Evolutionary conservation across 78 protist genomes (phyloP).

Genomic region (Dictyostelium firmibasis): DNA sequence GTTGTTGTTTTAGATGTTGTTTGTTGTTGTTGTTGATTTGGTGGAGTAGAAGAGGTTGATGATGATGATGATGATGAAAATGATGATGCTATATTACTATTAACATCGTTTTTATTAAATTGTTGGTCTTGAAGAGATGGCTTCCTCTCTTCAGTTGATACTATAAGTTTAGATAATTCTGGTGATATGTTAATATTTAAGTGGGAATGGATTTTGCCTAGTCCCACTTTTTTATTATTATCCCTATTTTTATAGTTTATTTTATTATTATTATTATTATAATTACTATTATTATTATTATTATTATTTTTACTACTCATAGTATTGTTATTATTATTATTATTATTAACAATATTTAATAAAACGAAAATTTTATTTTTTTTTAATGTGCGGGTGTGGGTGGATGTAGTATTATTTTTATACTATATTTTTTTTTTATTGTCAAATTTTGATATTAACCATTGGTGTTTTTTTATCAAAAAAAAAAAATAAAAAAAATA

Average conservation of each 20-base stretch:
- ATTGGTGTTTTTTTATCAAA: too few species aligned
- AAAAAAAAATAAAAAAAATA: too few species aligned
- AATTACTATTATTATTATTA: background rate
- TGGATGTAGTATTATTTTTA: too few species aligned
- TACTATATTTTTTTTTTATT: too few species aligned
- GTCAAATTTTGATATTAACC: too few species aligned
- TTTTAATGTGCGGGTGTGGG: too few species aligned
- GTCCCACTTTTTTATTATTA: background rate
- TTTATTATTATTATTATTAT: background rate
- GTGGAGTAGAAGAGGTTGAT: background rate
- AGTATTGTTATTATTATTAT: background rate
- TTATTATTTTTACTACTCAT: background rate
- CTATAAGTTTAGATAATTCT: background rate
- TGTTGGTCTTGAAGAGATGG: background rate
- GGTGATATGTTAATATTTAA: constrained; percentile 1
- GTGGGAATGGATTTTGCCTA: background rate
- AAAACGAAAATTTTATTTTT: too few species aligned
- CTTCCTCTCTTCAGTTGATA: background rate
- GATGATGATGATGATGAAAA: background rate
- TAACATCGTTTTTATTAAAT: background rate
- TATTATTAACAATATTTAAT: background rate
- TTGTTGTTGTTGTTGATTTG: background rate
- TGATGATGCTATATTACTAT: background rate
- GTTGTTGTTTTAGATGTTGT: background rate
- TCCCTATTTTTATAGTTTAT: background rate